Conservation (phyloP, 129 eudicot genomes). For the Sambucus nigra region DNA sequence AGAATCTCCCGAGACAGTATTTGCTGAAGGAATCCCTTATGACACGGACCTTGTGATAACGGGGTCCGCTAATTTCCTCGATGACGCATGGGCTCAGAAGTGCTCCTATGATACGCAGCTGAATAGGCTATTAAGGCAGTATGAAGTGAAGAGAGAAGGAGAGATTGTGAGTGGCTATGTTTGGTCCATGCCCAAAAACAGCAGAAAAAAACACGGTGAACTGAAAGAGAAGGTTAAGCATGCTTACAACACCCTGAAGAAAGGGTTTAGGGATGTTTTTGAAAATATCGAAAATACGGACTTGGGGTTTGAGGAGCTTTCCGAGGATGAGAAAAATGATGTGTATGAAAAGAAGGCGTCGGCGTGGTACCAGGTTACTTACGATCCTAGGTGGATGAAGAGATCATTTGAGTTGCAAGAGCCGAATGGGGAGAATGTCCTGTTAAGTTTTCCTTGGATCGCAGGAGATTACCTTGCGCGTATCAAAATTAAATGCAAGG, state of each 20-base stretch:
- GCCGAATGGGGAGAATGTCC: conserved; percentile 31
- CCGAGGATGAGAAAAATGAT: conserved; percentile 39
- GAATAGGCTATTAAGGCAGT: conserved; percentile 51
- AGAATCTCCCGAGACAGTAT: too few species aligned
- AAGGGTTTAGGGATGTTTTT: conserved; percentile 52
- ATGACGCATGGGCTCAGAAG: conserved; percentile 53
- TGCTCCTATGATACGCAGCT: conserved; percentile 45
- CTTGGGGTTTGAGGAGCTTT: conserved; percentile 25
- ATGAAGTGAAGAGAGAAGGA: conserved; percentile 55
- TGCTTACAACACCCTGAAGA: conserved; percentile 51
- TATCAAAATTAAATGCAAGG: conserved; percentile 39
- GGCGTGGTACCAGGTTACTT: conserved; percentile 71
- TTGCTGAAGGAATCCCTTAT: conserved; percentile 27
- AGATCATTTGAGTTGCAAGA: conserved; percentile 26
- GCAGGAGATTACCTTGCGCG: conserved; percentile 69
- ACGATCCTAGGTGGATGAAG: conserved; percentile 42
- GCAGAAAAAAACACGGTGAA: conserved; percentile 54
- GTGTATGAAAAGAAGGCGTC: conserved; percentile 60
- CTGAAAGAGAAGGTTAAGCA: conserved; percentile 56
- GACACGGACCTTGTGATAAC: conserved; percentile 44
- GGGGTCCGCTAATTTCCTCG: conserved; percentile 26
- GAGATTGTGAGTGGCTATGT: conserved; percentile 68
- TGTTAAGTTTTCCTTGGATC: conserved; percentile 73
- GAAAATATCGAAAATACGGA: conserved; percentile 41
- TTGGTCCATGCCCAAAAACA: conserved; percentile 62